Percentiles rank a stretch among this genome's conserved stretches.
These are phyloP conservation scores for Daldinia loculata DNA, from an alignment of 495 filamentous ascomycete species.

Conservation along the genomic window DNA sequence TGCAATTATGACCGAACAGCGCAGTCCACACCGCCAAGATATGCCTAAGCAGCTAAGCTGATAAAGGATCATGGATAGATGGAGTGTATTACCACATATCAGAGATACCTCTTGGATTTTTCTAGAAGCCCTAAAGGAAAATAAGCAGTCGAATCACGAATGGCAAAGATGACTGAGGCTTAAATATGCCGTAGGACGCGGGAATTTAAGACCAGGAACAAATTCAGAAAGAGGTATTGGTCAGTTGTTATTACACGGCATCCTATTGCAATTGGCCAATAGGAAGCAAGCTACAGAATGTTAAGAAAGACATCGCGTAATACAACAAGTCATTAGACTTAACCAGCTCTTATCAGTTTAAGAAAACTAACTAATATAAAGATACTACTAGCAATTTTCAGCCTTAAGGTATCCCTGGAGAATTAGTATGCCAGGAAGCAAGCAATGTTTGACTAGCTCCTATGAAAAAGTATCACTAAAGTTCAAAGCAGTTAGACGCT, in stretches of 20 bases:
- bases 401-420: not conserved
- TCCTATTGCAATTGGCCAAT: not conserved
- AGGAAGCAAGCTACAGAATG: not conserved
- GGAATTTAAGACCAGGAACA: not conserved
- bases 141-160: not conserved
- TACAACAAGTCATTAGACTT: not conserved
- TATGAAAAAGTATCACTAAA: not conserved
- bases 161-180: not conserved
- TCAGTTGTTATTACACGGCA: not conserved
- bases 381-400: not conserved
- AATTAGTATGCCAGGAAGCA: not conserved
- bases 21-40: conserved; percentile 31
- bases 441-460: not conserved
- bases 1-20: conserved; percentile 21
- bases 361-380: not conserved
- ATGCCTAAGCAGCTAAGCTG: conserved; percentile 25
- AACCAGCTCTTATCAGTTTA: not conserved
- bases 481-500: not conserved
- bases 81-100: not conserved
- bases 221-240: not conserved
- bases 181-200: not conserved
- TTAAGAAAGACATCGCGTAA: not conserved
- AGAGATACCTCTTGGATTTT: not conserved
- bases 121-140: not conserved
- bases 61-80: conserved; percentile 6